Evolutionary conservation across 306 rosid genomes (phyloP).

Genomic region (Dicorynia guianensis): DNA sequence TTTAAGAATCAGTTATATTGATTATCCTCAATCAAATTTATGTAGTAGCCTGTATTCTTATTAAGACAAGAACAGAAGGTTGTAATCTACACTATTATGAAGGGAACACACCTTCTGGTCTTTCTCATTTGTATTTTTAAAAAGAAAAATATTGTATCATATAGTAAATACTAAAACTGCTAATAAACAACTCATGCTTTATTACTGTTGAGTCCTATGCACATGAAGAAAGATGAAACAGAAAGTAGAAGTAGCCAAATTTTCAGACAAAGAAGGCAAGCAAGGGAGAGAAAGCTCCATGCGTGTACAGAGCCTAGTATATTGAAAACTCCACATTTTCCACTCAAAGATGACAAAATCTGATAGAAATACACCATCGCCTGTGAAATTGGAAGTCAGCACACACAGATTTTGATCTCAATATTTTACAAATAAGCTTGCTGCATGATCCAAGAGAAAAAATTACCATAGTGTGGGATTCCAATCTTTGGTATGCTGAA

Average conservation of each 20-base stretch:
- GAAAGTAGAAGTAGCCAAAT: too few relatives aligned
- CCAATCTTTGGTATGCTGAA: neutral
- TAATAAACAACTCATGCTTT: too few relatives aligned
- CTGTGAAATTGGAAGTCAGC: neutral
- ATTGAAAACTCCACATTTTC: neutral
- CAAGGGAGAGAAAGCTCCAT: too few relatives aligned
- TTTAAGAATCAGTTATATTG: conserved; percentile 32
- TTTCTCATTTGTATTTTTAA: too few relatives aligned
- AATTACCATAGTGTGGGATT: neutral
- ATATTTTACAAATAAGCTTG: neutral
- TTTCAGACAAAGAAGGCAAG: too few relatives aligned
- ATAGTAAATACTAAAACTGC: too few relatives aligned
- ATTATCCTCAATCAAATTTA: conserved; percentile 28
- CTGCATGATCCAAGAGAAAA: neutral
- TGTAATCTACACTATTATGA: neutral
- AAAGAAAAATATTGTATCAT: too few relatives aligned
- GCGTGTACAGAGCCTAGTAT: neutral
- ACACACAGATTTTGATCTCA: neutral
- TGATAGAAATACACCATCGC: conserved; percentile 1
- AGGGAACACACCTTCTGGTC: too few relatives aligned
- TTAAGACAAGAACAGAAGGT: conserved; percentile 8
- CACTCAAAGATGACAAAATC: neutral
- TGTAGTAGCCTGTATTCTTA: conserved; percentile 19
- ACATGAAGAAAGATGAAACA: too few relatives aligned
- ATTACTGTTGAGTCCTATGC: too few relatives aligned